These are phyloP conservation scores for Penicillium egyptiacum DNA, from an alignment of 495 filamentous ascomycete species.

Conservation along the genomic window DNA sequence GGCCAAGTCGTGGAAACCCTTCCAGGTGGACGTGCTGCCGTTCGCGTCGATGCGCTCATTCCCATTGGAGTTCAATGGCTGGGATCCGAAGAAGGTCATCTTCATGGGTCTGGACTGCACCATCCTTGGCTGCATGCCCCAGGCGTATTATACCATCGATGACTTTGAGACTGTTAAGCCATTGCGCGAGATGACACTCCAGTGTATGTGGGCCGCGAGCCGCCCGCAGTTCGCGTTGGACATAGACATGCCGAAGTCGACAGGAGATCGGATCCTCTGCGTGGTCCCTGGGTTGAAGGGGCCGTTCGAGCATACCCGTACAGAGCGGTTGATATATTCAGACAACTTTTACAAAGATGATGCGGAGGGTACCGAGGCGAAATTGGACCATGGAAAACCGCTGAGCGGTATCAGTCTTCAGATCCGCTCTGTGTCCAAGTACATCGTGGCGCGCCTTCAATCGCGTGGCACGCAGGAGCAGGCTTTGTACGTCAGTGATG, in stretches of 20 bases:
- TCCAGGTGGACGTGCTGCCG: slow-evolving; percentile 55
- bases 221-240: slow-evolving; percentile 70
- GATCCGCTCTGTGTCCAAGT: slow-evolving; percentile 69
- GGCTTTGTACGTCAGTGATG: slow-evolving; percentile 79
- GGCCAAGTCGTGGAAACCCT: slow-evolving; percentile 76
- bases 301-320: slow-evolving; percentile 47
- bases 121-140: slow-evolving; percentile 37
- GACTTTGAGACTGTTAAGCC: slow-evolving; percentile 68
- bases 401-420: slow-evolving; percentile 78
- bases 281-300: slow-evolving; percentile 68
- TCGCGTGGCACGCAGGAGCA: slow-evolving; percentile 81
- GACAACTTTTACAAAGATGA: slow-evolving; percentile 69
- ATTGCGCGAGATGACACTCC: slow-evolving; percentile 62
- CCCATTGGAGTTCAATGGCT: slow-evolving; percentile 72
- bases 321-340: slow-evolving; percentile 74
- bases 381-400: slow-evolving; percentile 67
- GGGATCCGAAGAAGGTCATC: slow-evolving; percentile 76
- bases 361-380: slow-evolving; percentile 61
- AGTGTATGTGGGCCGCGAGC: slow-evolving; percentile 82
- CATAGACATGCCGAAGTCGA: slow-evolving; percentile 51
- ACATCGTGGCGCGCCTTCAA: slow-evolving; percentile 77
- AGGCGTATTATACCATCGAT: slow-evolving; percentile 77
- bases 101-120: slow-evolving; percentile 65
- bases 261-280: slow-evolving; percentile 71
- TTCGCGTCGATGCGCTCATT: slow-evolving; percentile 20